These are phyloP conservation scores for Populus deltoides DNA, from an alignment of 345 rosid genomes.

Conservation along the genomic window DNA sequence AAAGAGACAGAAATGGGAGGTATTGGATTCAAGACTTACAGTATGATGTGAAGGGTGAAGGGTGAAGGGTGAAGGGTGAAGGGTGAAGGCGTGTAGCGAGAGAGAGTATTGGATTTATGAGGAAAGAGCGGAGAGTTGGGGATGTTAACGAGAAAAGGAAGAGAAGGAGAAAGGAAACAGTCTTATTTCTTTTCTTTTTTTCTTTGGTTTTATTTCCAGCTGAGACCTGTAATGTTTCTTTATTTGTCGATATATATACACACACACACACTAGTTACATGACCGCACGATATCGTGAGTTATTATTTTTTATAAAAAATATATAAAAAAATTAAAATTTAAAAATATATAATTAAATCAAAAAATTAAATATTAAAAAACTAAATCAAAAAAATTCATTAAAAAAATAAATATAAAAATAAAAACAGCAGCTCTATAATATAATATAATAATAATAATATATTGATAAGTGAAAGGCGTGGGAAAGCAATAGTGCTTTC, in stretches of 20 bases:
- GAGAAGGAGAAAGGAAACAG: neutral
- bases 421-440: too few species aligned
- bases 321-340: too few species aligned
- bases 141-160: neutral
- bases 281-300: too few species aligned
- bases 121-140: neutral
- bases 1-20: neutral
- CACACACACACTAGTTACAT: too few species aligned
- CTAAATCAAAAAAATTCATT: too few species aligned
- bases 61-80: neutral
- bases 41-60: conserved; percentile 22
- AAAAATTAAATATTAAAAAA: too few species aligned
- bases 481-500: too few species aligned
- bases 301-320: too few species aligned
- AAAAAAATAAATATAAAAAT: too few species aligned
- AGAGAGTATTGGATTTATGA: neutral
- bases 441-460: too few species aligned
- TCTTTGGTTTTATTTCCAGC: neutral
- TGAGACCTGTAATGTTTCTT: neutral
- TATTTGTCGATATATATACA: neutral
- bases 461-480: too few species aligned
- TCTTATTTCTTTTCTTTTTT: neutral
- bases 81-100: conserved; percentile 24
- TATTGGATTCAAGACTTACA: conserved; percentile 38
- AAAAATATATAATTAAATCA: too few species aligned